Evolutionary conservation across 164 flowering plant species (phyloP).

Genomic region (Warburgia ugandensis): DNA sequence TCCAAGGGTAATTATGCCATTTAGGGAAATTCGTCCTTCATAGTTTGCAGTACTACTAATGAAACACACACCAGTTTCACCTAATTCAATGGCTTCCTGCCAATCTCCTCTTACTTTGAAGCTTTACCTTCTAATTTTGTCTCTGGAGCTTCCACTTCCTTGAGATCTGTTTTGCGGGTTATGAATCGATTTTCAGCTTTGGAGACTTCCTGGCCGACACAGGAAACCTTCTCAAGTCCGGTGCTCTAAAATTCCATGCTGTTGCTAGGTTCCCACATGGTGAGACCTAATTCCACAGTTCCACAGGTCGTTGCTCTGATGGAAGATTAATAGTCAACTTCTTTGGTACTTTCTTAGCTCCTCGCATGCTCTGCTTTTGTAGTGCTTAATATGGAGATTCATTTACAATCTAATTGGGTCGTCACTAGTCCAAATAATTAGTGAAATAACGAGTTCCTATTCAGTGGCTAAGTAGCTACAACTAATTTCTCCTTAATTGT

Average conservation of each 20-base stretch:
- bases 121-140: constrained; percentile 1
- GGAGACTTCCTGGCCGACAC: constrained; percentile 12
- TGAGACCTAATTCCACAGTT: constrained; percentile 26
- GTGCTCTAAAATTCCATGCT: neutral
- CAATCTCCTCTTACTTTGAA: neutral
- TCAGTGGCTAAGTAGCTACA: neutral
- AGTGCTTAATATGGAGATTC: neutral
- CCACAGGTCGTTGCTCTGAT: constrained; percentile 30
- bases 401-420: neutral
- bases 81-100: constrained; percentile 3
- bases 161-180: neutral
- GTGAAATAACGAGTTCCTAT: neutral
- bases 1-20: too few relatives aligned
- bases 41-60: too few relatives aligned
- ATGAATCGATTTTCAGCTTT: constrained; percentile 8
- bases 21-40: too few relatives aligned
- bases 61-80: too few relatives aligned
- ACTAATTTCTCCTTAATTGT: too few relatives aligned
- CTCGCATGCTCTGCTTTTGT: neutral
- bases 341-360: constrained; percentile 13
- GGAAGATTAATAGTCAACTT: constrained; percentile 31
- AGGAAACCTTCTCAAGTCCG: constrained; percentile 6
- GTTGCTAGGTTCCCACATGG: constrained; percentile 24
- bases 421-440: neutral
- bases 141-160: neutral